Evolutionary conservation across 768 basidiomycete genomes (phyloP), one percentile per base, ranked within the genome.

Genomic region (Piloderma croceum): DNA sequence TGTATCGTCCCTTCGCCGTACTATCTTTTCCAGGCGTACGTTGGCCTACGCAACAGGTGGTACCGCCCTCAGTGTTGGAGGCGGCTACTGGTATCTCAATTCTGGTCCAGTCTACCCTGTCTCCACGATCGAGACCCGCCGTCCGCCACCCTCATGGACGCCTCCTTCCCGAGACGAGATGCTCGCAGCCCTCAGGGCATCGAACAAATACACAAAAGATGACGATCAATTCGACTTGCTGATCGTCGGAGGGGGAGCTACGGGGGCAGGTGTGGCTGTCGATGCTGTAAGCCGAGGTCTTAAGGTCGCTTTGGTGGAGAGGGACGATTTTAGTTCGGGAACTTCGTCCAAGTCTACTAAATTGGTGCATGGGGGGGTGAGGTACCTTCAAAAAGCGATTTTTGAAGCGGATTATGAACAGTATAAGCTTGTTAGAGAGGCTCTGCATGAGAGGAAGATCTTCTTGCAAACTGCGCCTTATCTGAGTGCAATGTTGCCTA

Each of bases 301-400:
- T 32, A 88, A 81, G 57, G 94, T 98, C 11, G 94, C 90, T 0
- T 68, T 98, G 43, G 92, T 97, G 1, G 94, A 99, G 54, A 67
- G 90, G 34, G 86, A 89, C 48, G 94, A 99, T 58, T 99, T 94
- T 48, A 77, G 81, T 51, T 76, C 88, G 90, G 90, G 93, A 13
- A 96, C 94, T 0, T 94, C 90, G 1, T 94, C 90, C 5, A 98
- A 98, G 58, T 92, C 90, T 6, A 98, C 96, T 1, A 98, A 99
- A 60, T 82, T 99, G 38, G 94, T 99, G 1, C 96, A 99, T 64
- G 94, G 94, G 12, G 94, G 94, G 27, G 94, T 98, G 3, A 80
- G 94, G 1, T 99, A 99, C 62, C 77, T 99, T 9, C 94, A 99
- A 56, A 99, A 98, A 58, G 94, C 94, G 3, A 76, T 97, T 24